Evolutionary conservation across 306 rosid genomes (phyloP).

Genomic region (Trichosanthes cucumerina): DNA sequence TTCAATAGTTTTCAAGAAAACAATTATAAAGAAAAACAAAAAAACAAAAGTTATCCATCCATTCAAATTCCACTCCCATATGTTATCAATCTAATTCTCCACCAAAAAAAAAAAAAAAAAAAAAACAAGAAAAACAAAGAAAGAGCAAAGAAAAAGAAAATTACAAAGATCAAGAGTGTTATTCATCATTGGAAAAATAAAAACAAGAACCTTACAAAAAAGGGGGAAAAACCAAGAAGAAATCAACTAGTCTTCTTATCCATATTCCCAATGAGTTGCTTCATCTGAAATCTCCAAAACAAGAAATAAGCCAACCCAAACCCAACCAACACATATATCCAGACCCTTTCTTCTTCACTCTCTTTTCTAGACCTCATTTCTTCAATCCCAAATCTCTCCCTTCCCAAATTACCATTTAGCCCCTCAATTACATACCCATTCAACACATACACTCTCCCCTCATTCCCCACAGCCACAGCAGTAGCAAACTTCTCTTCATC

Average conservation of each 20-base stretch:
- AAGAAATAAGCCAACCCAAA: constrained; percentile 53
- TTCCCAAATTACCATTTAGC: constrained; percentile 20
- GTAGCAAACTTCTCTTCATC: constrained; percentile 48
- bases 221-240: too few relatives aligned
- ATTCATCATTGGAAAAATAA: background rate
- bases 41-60: too few relatives aligned
- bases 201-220: background rate
- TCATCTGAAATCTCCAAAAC: constrained; percentile 81
- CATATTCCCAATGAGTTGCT: constrained; percentile 32
- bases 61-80: too few relatives aligned
- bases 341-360: constrained; percentile 34
- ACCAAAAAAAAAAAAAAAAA: too few relatives aligned
- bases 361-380: constrained; percentile 46
- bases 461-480: constrained; percentile 30
- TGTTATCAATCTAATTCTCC: too few relatives aligned
- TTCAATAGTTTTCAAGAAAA: too few relatives aligned
- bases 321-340: constrained; percentile 57
- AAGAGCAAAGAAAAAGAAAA: background rate
- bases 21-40: too few relatives aligned
- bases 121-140: background rate
- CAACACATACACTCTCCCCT: constrained; percentile 49
- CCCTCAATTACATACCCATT: constrained; percentile 47
- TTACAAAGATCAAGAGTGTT: background rate
- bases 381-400: constrained; percentile 54
- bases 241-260: constrained; percentile 44